phyloP scores from a whole-genome alignment of 1,284 basidiomycete genomes.

The Phaffia rhodozyma region DNA sequence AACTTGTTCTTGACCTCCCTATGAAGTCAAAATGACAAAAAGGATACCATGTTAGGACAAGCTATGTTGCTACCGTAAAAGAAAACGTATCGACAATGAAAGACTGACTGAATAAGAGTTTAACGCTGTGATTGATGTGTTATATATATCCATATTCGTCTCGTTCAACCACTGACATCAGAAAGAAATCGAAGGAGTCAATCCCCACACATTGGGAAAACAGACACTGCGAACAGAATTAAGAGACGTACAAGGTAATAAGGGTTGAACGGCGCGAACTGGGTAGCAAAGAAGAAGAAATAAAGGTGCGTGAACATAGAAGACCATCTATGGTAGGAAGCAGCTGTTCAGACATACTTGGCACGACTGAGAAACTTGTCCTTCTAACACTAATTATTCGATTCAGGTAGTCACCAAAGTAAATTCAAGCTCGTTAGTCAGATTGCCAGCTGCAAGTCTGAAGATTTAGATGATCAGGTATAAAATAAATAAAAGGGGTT shows the following conservation, averaged over 20 bases:
- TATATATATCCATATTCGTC: slow-evolving; percentile 35
- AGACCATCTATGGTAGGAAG: slow-evolving; percentile 35
- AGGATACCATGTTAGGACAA: no score
- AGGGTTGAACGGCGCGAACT: neutral
- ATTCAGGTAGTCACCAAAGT: neutral
- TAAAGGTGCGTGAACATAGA: slow-evolving; percentile 37
- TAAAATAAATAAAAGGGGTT: neutral
- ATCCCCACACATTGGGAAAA: no score
- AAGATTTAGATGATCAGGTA: no score
- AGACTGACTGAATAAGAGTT: slow-evolving; percentile 37
- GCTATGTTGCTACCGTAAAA: no score
- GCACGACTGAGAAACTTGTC: slow-evolving; percentile 32
- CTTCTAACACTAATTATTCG: slow-evolving; percentile 30
- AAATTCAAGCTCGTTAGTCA: neutral
- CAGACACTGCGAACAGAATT: neutral
- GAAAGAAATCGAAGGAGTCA: no score
- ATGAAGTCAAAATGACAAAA: no score
- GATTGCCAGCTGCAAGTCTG: neutral
- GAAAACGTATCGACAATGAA: no score
- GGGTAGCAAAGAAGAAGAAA: neutral
- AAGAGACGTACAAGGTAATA: neutral
- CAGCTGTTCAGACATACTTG: slow-evolving; percentile 37
- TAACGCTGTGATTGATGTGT: slow-evolving; percentile 35
- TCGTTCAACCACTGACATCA: slow-evolving; percentile 10
- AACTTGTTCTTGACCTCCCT: slow-evolving; percentile 33